Base-by-base conservation (phyloP, 2,329 filamentous ascomycete genomes). In the Aspergillus piperis region DNA sequence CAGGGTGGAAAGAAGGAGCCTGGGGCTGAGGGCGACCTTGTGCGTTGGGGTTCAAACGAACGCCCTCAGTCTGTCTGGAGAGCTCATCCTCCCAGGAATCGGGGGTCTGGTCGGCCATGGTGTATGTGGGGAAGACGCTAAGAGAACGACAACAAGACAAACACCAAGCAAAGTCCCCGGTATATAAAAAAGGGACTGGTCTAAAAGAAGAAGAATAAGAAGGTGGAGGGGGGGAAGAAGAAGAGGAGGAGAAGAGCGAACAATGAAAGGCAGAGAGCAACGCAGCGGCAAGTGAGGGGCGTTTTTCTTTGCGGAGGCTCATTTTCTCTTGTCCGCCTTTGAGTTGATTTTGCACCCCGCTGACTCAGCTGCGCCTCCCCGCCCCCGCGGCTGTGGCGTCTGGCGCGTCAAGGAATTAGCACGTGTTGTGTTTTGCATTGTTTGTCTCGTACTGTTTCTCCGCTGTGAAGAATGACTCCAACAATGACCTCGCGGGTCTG, bases 1-100 rank as follows among this genome's bases (percentile, higher is more conserved):
- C 87, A 11, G 88, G 88, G 10, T 83, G 83, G 82, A 92, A 92
- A 17, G 80, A 73, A 19, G 80, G 77, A 11, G 80, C 83, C 62
- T 75, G 80, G 36, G 83, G 78, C 61, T 76, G 69, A 77, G 80
- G 77, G 78, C 83, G 66, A 64, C 63, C 71, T 65, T 80, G 78
- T 60, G 78, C 80, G 69, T 89, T 90, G 54, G 77, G 79, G 68
- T 89, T 90, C 72, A 93, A 75, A 76, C 92, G 91, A 77, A 92
- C 84, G 75, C 90, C 88, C 76, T 89, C 86, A 39, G 90, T 81
- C 82, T 93, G 90, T 70, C 88, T 87, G 64, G 90, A 86, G 77
- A 96, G 86, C 72, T 93, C 91, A 73, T 96, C 92, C 81, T 98
- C 93, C 91, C 95, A 98, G 64, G 92, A 96, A 78, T 96, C 92